Evolutionary conservation across 1,284 basidiomycete genomes (phyloP).

Genomic region (Boletus smithii): DNA sequence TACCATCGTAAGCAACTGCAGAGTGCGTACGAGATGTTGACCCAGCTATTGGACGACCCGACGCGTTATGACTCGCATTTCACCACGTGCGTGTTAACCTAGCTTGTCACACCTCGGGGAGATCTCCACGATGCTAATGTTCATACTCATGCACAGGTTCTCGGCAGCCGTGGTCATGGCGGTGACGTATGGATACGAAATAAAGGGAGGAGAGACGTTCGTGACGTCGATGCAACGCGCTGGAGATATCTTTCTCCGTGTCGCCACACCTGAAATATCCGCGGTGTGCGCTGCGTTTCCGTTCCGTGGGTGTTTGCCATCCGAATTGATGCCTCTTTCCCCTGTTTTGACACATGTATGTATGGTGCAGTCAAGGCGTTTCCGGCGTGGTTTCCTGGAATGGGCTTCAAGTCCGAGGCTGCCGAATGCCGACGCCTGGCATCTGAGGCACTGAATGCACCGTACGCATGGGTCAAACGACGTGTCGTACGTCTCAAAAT

Average conservation of each 20-base stretch:
- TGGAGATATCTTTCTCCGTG: neutral
- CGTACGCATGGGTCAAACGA: conserved; percentile 11
- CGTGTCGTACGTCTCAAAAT: conserved; percentile 6
- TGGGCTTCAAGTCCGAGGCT: conserved; percentile 8
- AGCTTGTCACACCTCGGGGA: neutral
- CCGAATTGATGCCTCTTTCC: neutral
- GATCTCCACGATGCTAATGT: neutral
- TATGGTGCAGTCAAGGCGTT: neutral
- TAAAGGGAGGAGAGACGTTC: conserved; percentile 2
- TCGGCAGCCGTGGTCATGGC: conserved; percentile 8
- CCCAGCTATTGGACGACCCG: conserved; percentile 7
- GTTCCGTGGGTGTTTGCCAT: conserved; percentile 3
- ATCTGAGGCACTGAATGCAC: conserved; percentile 4
- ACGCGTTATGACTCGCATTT: conserved; percentile 12
- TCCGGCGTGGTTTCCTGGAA: conserved; percentile 11
- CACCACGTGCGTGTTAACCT: conserved; percentile 7
- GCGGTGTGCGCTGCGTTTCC: conserved; percentile 10
- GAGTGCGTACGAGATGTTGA: conserved; percentile 11
- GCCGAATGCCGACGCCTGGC: conserved; percentile 7
- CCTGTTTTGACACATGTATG: neutral
- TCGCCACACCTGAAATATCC: conserved; percentile 2
- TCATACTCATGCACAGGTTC: conserved; percentile 11
- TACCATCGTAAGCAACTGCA: conserved; percentile 19
- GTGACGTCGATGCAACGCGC: conserved; percentile 13
- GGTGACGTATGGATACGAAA: conserved; percentile 17